Evolutionary conservation across 352 stramenopile species (phyloP), one percentile per base, ranked within the genome.

Genomic region (Thraustochytrium striatum): DNA sequence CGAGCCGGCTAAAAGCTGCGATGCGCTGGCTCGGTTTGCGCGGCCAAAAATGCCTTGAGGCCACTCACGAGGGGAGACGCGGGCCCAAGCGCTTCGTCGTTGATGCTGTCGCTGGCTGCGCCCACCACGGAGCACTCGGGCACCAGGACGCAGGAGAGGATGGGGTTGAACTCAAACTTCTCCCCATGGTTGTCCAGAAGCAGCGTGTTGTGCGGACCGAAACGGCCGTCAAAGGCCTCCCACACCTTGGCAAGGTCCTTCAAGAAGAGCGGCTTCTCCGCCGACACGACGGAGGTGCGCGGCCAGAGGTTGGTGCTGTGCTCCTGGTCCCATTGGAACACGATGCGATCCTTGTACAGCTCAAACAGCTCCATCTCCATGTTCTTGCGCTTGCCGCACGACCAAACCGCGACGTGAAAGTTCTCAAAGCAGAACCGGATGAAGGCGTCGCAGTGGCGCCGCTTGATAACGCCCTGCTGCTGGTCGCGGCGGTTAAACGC

Each of bases 151-250:
- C 81, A 84, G 36, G 39, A 72, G 19, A 32, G 39, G 28, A 83
- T 16, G 0, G 72, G 38, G 43, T 84, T 84, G 5, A 44, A 47
- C 81, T 84, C 81, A 53, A 84, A 84, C 68, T 84, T 84, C 36
- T 84, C 81, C 16, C 61, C 30, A 33, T 84, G 81, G 53, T 84
- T 84, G 65, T 84, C 81, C 41, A 84, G 11, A 2, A 84, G 62
- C n/a, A 84, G 47, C 28, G 72, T 82, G 32, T 65, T 81, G 3
- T 16, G n/a, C 32, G 61, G n/a, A 1, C 41, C 69, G 57, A 61
- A 84, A 35, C 50, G 44, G 25, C 19, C 73, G 5, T 58, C 47
- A 35, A 44, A 55, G 59, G 21, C 7, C 39, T 65, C 41, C 59
- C 72, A 82, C 2, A 82, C 19, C 50, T 82, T 70, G 57, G n/a